phyloP scores from a whole-genome alignment of 805 yeast species.

The Starmerella scarabaei region DNA sequence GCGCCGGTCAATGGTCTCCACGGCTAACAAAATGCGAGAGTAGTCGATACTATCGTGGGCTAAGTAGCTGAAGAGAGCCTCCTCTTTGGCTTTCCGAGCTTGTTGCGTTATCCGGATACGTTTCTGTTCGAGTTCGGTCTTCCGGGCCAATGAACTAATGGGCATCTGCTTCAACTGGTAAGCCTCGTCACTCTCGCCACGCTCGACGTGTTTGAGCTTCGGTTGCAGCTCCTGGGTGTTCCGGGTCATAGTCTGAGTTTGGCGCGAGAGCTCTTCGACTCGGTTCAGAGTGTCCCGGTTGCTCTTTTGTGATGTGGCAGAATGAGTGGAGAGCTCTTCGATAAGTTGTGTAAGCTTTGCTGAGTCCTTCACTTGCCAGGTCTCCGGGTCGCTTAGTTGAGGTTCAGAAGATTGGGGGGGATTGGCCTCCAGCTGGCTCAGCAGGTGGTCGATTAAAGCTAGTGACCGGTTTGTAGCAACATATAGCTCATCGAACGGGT shows the following conservation, averaged over 20 bases:
- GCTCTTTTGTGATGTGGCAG: not conserved
- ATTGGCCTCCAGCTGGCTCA: not conserved
- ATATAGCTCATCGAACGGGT: not conserved
- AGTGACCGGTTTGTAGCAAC: not conserved
- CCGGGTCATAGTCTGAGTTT: not conserved
- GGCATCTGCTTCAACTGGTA: conserved; percentile 11
- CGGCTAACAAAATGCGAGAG: not conserved
- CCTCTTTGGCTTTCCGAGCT: not conserved
- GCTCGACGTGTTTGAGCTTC: not conserved
- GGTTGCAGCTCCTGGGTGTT: not conserved
- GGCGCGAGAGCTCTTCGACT: not conserved
- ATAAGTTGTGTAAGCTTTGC: not conserved
- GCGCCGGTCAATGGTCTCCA: not conserved
- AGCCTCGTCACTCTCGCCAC: conserved; percentile 1
- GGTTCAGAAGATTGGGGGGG: not conserved
- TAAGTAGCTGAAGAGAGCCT: not conserved
- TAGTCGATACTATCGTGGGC: not conserved
- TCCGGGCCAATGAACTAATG: not conserved
- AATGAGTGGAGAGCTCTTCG: not conserved
- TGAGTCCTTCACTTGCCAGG: not conserved
- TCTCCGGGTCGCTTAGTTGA: not conserved
- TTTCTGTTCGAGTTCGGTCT: not conserved
- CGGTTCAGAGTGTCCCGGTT: not conserved
- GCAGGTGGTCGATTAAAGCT: not conserved
- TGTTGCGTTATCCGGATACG: not conserved